Evolutionary conservation across 2,329 filamentous ascomycete species (phyloP).

Genomic region (Blastomyces emzantsi): DNA sequence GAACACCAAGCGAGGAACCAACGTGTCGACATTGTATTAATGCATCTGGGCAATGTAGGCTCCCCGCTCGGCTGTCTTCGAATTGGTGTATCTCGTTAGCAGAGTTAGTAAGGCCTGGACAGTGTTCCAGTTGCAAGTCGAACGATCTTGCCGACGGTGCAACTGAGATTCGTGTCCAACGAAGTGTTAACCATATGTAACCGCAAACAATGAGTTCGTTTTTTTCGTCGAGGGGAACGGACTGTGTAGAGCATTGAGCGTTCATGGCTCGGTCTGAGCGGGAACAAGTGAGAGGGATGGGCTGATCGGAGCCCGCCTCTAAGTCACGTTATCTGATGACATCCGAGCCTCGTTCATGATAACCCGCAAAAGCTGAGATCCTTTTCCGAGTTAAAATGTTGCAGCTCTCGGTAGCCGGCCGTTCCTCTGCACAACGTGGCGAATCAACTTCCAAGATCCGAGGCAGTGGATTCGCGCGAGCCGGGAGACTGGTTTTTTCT

Average conservation of each 20-base stretch:
- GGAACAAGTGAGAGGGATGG: not conserved
- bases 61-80: not conserved
- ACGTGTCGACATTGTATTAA: not conserved
- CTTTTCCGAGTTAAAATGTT: not conserved
- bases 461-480: too few species aligned
- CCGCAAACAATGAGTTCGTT: not conserved
- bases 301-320: not conserved
- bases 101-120: too few species aligned
- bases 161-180: not conserved
- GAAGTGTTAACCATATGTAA: not conserved
- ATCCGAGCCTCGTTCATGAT: not conserved
- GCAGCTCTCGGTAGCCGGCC: too few species aligned
- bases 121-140: too few species aligned
- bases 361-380: not conserved
- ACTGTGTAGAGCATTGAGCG: not conserved
- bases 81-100: too few species aligned
- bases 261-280: not conserved
- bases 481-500: too few species aligned
- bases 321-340: not conserved
- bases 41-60: not conserved
- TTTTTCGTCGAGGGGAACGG: not conserved
- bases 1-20: not conserved
- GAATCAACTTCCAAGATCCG: too few species aligned
- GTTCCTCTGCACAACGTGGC: too few species aligned
- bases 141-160: not conserved